A percentile compares a stretch with the other conserved stretches of the same genome.
Conservation (phyloP, 2,329 filamentous ascomycete species). For the Colletotrichum zoysiae region DNA sequence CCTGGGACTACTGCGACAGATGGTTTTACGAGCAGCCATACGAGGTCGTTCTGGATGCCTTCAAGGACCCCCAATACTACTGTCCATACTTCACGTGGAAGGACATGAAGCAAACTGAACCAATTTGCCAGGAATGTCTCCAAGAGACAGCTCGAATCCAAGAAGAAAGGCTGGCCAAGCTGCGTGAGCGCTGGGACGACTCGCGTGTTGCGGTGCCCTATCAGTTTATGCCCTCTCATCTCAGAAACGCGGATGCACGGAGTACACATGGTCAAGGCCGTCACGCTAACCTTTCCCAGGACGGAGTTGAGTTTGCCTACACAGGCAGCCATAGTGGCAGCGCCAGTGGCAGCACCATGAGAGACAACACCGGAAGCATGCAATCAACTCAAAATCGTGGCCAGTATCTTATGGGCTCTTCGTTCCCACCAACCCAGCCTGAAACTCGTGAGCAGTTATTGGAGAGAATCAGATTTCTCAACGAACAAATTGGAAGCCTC, state of each 20-base stretch:
- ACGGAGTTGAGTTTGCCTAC: no score
- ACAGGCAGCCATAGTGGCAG: neutral
- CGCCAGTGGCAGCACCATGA: neutral
- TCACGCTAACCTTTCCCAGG: neutral
- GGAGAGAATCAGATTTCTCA: neutral
- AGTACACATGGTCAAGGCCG: no score
- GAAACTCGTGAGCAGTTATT: neutral
- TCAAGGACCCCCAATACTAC: neutral
- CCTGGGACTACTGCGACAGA: slow-evolving; percentile 20
- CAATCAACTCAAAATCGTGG: no score
- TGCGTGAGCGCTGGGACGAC: neutral
- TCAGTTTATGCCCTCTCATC: slow-evolving; percentile 8
- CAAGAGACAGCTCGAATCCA: neutral
- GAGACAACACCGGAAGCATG: neutral
- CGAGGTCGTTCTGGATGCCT: neutral
- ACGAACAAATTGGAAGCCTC: slow-evolving; percentile 8
- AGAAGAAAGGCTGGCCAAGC: neutral
- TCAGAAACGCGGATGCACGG: neutral
- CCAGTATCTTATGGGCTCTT: neutral
- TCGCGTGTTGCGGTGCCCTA: slow-evolving; percentile 16
- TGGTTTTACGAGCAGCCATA: slow-evolving; percentile 23
- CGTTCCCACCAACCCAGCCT: neutral
- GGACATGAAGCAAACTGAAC: neutral
- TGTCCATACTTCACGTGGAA: slow-evolving; percentile 21
- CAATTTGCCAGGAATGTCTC: neutral